Evolutionary conservation across 2,329 filamentous ascomycete species (phyloP).

Genomic region (Penicillium sp.): DNA sequence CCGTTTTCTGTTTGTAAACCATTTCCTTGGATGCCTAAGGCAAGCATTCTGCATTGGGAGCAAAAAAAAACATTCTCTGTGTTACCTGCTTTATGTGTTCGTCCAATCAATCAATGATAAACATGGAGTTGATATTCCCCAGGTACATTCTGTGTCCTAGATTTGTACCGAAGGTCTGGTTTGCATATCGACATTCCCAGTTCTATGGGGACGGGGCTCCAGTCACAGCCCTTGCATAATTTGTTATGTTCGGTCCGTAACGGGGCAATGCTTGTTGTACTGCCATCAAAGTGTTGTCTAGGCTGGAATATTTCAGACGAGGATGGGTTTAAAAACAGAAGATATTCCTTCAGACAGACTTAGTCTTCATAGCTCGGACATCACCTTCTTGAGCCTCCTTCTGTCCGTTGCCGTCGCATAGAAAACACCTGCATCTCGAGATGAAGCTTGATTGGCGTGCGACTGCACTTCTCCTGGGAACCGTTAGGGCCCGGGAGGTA

Average conservation of each 20-base stretch:
- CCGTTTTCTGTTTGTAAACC: background rate
- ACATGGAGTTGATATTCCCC: background rate
- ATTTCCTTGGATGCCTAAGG: background rate
- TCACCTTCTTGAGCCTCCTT: background rate
- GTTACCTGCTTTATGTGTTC: background rate
- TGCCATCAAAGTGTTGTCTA: background rate
- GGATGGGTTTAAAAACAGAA: background rate
- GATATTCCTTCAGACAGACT: background rate
- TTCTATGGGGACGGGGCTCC: background rate
- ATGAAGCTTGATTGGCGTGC: slow-evolving; percentile 3
- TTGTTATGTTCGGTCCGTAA: background rate
- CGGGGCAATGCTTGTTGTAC: background rate
- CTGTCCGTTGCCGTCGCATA: background rate
- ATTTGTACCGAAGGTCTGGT: background rate
- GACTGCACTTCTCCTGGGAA: background rate
- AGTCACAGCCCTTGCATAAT: background rate
- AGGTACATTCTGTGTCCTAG: background rate
- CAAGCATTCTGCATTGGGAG: background rate
- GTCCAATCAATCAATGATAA: background rate
- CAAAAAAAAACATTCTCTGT: background rate
- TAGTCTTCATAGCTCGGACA: background rate
- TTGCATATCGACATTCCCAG: background rate
- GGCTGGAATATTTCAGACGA: background rate
- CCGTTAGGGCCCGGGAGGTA: background rate
- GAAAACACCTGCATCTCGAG: background rate